Conservation (phyloP, 768 basidiomycete species). For the Leucocoprinus birnbaumii region DNA sequence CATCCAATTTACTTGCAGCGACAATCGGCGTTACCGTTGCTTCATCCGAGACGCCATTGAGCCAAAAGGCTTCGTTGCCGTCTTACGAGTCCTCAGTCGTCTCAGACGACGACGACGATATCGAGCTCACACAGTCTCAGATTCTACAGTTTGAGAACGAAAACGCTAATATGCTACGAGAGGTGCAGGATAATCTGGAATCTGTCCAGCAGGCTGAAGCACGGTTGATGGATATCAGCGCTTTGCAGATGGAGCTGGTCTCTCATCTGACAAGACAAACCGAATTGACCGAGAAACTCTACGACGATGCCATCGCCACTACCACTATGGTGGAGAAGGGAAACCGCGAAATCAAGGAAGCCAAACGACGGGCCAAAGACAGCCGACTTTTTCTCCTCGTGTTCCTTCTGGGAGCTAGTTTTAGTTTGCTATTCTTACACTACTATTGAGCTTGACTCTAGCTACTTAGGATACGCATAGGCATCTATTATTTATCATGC, state of each 20-base stretch:
- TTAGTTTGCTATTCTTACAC: constrained; percentile 91
- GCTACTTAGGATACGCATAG: constrained; percentile 1
- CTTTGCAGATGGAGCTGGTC: constrained; percentile 90
- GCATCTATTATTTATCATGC: constrained; percentile 17
- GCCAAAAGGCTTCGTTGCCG: constrained; percentile 11
- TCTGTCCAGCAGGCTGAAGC: constrained; percentile 92
- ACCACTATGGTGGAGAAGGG: constrained; percentile 86
- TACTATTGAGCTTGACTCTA: constrained; percentile 55
- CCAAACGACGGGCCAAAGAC: constrained; percentile 82
- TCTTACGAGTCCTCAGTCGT: constrained; percentile 31
- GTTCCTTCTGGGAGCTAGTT: constrained; percentile 88
- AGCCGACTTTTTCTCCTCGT: constrained; percentile 86
- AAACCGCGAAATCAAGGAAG: constrained; percentile 87
- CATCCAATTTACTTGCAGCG: constrained; percentile 55
- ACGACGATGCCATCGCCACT: constrained; percentile 90
- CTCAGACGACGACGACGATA: constrained; percentile 61
- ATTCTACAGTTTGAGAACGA: constrained; percentile 93
- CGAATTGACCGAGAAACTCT: constrained; percentile 89
- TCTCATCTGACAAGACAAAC: constrained; percentile 86
- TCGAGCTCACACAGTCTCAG: constrained; percentile 82
- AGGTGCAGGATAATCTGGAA: constrained; percentile 82
- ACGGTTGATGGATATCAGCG: constrained; percentile 87
- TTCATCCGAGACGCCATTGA: constrained; percentile 16
- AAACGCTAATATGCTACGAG: constrained; percentile 81
- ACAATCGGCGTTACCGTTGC: constrained; percentile 47